Conservation (phyloP, 257 asterid genomes). For the Linaria vulgaris region DNA sequence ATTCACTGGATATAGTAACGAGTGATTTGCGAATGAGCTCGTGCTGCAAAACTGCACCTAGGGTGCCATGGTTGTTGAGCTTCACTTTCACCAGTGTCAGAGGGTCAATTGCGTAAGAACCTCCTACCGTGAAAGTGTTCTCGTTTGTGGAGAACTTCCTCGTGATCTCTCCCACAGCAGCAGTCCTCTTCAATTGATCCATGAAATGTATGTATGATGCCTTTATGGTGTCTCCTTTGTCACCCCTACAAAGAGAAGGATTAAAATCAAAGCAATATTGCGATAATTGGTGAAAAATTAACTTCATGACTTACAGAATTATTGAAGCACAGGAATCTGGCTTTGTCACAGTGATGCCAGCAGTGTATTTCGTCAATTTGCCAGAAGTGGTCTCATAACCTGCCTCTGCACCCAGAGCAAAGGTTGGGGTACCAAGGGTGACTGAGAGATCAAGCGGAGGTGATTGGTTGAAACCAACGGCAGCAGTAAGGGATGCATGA, state of each 20-base stretch:
- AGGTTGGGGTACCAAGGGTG: slow-evolving; percentile 76
- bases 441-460: slow-evolving; percentile 61
- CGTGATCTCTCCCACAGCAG: slow-evolving; percentile 56
- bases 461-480: slow-evolving; percentile 54
- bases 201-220: slow-evolving; percentile 58
- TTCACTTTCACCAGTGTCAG: slow-evolving; percentile 60
- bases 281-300: too few species aligned
- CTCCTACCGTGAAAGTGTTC: slow-evolving; percentile 64
- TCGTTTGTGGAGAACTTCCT: slow-evolving; percentile 70
- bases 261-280: too few species aligned
- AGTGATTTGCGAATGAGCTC: slow-evolving; percentile 50
- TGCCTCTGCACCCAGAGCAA: slow-evolving; percentile 84
- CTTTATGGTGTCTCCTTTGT: slow-evolving; percentile 65
- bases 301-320: slow-evolving; percentile 54
- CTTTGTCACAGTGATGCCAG: slow-evolving; percentile 67
- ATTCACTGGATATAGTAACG: slow-evolving; percentile 59
- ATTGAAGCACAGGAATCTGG: slow-evolving; percentile 79
- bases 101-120: slow-evolving; percentile 50
- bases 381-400: slow-evolving; percentile 62
- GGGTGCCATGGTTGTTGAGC: slow-evolving; percentile 61
- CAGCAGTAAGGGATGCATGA: slow-evolving; percentile 66
- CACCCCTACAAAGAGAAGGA: slow-evolving; percentile 42
- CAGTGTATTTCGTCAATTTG: slow-evolving; percentile 64
- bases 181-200: slow-evolving; percentile 56
- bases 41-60: slow-evolving; percentile 64